Base-by-base conservation (phyloP, 495 filamentous ascomycete species). In the Hyaloscypha variabilis region DNA sequence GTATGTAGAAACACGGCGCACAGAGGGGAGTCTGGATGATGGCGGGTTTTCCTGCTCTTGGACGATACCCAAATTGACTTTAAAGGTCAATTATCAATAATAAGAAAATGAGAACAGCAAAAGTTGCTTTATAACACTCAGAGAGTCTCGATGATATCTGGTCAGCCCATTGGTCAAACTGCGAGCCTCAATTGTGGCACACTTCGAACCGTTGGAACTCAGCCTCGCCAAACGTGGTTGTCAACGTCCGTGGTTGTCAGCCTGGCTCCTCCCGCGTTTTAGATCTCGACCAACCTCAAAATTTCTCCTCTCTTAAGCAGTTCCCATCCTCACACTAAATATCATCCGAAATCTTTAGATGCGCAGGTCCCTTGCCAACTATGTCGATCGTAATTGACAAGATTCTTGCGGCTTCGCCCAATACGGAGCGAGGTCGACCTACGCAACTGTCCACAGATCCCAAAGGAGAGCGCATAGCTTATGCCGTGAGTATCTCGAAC, bases 391-490 rank as follows among this genome's bases (percentile, higher is more conserved):
- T 76, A 26, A 77, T 83, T 67, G 78, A 84, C 59, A 83, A 83
- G 73, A 86, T 84, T 66, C 73, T 85, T 31, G 82, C 83, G 25
- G 83, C 83, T 28, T 74, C 78, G 69, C 95, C 95, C 65, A 87
- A 87, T 57, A 97, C 94, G 19, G 88, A 85, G 63, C 89, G 95
- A 67, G 93, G 93, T 58, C 88, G 92, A 68, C 91, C 94, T 65
- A 97, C 95, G 19, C 91, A 92, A 72, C 87, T 99, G 57, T 94
- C 93, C 31, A 87, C 88, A 25, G 96, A 99, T 75, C 77, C 90
- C 30, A 97, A 97, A 76, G 95, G 96, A 62, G 90, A 97, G 79
- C 87, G 92, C 63, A 88, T 99, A 75, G 91, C 93, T 58, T 99
- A 98, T 74, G 92, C 95, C 57, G 94, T 97, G 86, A 77, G 88